phyloP scores from a whole-genome alignment of 805 yeast species.

The Danielia reshetovae region DNA sequence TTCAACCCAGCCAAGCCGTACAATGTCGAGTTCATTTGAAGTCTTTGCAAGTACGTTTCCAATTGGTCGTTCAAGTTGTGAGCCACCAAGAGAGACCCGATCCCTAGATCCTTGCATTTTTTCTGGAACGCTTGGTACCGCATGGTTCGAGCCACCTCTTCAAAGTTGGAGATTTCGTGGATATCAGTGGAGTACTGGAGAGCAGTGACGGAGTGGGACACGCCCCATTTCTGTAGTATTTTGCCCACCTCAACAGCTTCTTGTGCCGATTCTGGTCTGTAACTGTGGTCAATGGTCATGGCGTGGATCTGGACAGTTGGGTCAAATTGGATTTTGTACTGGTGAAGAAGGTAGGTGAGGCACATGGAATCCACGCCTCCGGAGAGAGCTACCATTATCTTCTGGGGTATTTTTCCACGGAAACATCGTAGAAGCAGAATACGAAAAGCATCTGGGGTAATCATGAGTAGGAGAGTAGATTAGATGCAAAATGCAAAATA shows the following conservation, averaged over 20 bases:
- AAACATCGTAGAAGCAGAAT: constrained; percentile 8
- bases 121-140: constrained; percentile 45
- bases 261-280: constrained; percentile 42
- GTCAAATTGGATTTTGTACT: constrained; percentile 26
- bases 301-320: constrained; percentile 42
- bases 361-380: constrained; percentile 87
- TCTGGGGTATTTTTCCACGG: constrained; percentile 19
- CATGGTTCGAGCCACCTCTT: constrained; percentile 54
- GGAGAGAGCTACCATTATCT: constrained; percentile 56
- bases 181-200: constrained; percentile 26
- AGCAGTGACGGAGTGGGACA: constrained; percentile 27
- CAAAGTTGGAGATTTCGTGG: constrained; percentile 40
- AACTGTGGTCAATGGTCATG: constrained; percentile 63
- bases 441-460: constrained; percentile 3
- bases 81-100: constrained; percentile 49
- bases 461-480: neutral
- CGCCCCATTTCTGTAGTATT: constrained; percentile 30
- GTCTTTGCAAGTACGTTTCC: constrained; percentile 62
- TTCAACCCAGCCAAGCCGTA: constrained; percentile 60
- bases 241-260: constrained; percentile 48
- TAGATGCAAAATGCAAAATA: neutral
- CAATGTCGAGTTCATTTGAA: constrained; percentile 36
- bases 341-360: constrained; percentile 46
- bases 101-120: constrained; percentile 33
- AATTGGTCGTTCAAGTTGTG: constrained; percentile 71